Percentiles rank a stretch among this genome's conserved stretches.
phyloP scores from a whole-genome alignment of 2,329 filamentous ascomycete genomes.

The Aspergillus pseudoglaucus region DNA sequence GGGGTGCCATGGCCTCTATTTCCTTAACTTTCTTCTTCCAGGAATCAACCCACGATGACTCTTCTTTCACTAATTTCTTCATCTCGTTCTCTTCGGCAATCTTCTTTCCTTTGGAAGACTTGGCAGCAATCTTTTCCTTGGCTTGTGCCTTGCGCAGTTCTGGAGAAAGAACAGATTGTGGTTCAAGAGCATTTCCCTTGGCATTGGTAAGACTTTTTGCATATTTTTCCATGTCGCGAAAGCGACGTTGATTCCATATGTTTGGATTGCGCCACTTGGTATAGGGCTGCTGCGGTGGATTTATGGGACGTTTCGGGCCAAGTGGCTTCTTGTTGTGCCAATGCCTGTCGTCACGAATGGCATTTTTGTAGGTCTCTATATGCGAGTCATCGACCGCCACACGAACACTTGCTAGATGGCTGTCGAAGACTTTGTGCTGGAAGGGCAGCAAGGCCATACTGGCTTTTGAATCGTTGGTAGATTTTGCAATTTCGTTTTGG shows the following conservation, averaged over 20 bases:
- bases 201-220: slow-evolving; percentile 63
- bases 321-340: slow-evolving; percentile 23
- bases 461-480: neutral
- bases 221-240: slow-evolving; percentile 61
- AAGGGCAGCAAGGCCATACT: slow-evolving; percentile 9
- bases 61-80: neutral
- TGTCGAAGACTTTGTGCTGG: slow-evolving; percentile 12
- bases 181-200: slow-evolving; percentile 16
- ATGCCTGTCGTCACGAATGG: slow-evolving; percentile 20
- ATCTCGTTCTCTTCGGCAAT: neutral
- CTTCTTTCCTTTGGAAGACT: neutral
- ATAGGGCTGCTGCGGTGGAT: slow-evolving; percentile 3
- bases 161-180: neutral
- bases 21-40: neutral
- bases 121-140: neutral
- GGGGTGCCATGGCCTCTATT: neutral
- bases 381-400: slow-evolving; percentile 7
- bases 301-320: slow-evolving; percentile 12
- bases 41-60: neutral
- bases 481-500: neutral
- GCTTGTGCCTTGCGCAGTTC: neutral
- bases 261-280: slow-evolving; percentile 2
- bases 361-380: slow-evolving; percentile 4
- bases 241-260: slow-evolving; percentile 52
- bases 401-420: slow-evolving; percentile 13